Evolutionary conservation across 805 yeast genomes (phyloP), one percentile per base, ranked within the genome.

Genomic region (Kodamaea laetipori): DNA sequence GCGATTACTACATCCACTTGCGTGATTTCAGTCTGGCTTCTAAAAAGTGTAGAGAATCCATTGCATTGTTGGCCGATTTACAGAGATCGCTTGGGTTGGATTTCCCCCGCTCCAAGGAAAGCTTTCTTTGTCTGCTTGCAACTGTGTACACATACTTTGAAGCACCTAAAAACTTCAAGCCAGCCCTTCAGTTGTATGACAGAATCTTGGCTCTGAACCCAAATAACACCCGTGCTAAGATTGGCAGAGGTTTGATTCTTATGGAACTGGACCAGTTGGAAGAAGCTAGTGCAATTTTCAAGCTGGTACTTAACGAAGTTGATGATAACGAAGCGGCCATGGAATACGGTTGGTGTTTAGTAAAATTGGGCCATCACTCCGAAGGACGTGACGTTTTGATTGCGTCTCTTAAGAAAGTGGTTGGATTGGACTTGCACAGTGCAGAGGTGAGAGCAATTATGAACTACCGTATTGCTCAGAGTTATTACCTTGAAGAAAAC

Each of bases 151-250:
- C 95, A 0, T 84, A 87, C 57, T 77, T 82, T 56, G 96, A 92
- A 60, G 86, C 97, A 0, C 99, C 98, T 8, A 89, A 89, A 61
- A 86, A 92, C 63, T 88, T 80, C 56, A 71, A 78, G 2, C 72
- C 82, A 18, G 98, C 99, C 0, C 57, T 84, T 21, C 79, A 78
- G 38, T 61, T 90, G 11, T 94, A 84, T 61, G 84, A 85, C 27
- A 66, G 71, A 17, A 79, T 90, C 3, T 67, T 88, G 18, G 50
- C 48, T 12, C 55, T 54, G 3, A 68, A 65, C 45, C 50, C 61
- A 0, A 54, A 61, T 4, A 79, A 82, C 52, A 64, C 75, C 4
- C 74, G 73, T 37, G 96, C 96, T 0, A 71, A 77, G 43, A 74
- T 90, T 30, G 98, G 98, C 9, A 86, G 84, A 58, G 95, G 94